These are phyloP conservation scores for Coprinopsis marcescibilis DNA, from an alignment of 768 basidiomycete genomes.

Conservation along the genomic window DNA sequence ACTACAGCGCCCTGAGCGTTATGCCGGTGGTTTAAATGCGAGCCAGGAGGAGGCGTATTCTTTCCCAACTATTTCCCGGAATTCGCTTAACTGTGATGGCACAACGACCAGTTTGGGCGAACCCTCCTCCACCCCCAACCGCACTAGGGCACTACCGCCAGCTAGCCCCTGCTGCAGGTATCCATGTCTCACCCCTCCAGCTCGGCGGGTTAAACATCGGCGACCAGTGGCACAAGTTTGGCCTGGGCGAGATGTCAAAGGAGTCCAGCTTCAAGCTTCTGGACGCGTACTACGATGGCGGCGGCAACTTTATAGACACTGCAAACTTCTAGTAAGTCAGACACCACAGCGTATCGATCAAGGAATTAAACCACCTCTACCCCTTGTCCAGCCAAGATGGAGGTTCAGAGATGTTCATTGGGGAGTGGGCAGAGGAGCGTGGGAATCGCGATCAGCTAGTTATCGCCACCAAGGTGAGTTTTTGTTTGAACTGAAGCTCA, in stretches of 20 bases:
- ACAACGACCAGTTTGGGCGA: neutral
- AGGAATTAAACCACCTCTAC: too few species aligned
- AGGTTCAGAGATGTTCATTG: conserved; percentile 42
- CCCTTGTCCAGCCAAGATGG: conserved; percentile 37
- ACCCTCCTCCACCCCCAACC: conserved; percentile 1
- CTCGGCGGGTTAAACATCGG: conserved; percentile 10
- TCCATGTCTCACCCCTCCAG: conserved; percentile 5
- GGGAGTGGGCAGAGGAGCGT: conserved; percentile 41
- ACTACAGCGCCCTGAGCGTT: too few species aligned
- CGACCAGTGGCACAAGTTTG: conserved; percentile 3
- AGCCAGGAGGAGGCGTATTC: too few species aligned
- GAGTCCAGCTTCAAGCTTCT: conserved; percentile 5
- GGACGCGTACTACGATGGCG: conserved; percentile 4
- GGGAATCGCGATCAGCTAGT: conserved; percentile 40
- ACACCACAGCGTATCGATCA: too few species aligned
- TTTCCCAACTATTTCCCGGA: too few species aligned
- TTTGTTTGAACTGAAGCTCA: neutral
- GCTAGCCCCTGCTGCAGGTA: conserved; percentile 1
- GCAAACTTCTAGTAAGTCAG: conserved; percentile 4
- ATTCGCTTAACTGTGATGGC: neutral
- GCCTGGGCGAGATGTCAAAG: conserved; percentile 5
- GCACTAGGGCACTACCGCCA: conserved; percentile 3
- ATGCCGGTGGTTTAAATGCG: too few species aligned
- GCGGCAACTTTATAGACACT: conserved; percentile 9
- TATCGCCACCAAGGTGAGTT: conserved; percentile 34